Percentiles rank a stretch among this genome's conserved stretches.
Conservation (phyloP, 441 rosid genomes). For the Syzygium syzygioides region DNA sequence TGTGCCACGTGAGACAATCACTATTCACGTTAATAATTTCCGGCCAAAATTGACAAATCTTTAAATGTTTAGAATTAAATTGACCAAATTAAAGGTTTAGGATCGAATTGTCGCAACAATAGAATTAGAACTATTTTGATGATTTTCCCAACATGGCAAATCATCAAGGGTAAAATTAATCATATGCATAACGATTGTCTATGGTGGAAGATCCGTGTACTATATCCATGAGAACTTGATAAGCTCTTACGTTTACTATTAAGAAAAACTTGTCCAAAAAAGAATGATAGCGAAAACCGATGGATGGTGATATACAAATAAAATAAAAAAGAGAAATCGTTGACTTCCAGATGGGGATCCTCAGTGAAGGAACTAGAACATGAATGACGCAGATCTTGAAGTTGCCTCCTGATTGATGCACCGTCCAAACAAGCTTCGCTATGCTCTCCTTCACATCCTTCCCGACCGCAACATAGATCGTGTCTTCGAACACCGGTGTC, state of each 20-base stretch:
- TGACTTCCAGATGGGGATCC: not conserved
- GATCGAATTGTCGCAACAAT: no score
- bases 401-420: not conserved
- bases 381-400: not conserved
- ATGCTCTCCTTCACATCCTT: not conserved
- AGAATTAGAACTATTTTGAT: no score
- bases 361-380: conserved; percentile 5
- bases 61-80: no score
- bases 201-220: not conserved
- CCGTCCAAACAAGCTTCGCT: not conserved
- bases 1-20: no score
- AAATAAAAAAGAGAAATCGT: not conserved
- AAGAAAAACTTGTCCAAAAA: not conserved
- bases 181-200: not conserved
- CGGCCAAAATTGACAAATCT: no score
- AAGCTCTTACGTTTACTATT: not conserved
- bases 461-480: not conserved
- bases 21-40: no score
- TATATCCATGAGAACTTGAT: not conserved
- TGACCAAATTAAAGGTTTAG: no score
- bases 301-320: not conserved
- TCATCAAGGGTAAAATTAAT: not conserved
- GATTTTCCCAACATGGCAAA: not conserved
- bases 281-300: not conserved
- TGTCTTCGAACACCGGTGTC: not conserved